Base-by-base conservation (phyloP, 768 basidiomycete species). In the Boletus huronensis region DNA sequence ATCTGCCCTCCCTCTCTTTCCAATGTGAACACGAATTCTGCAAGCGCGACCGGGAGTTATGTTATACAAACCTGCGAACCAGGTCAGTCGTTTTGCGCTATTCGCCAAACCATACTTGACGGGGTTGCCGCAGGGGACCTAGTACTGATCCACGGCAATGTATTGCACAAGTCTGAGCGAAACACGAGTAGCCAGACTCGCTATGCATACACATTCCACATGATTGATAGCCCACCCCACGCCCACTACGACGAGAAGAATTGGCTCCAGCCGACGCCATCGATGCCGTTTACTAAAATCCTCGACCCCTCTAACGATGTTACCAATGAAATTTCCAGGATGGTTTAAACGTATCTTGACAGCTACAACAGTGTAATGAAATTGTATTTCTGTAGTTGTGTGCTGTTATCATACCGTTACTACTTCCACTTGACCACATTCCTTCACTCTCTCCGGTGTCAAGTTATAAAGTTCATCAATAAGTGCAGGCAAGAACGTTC, bases 141-240 rank as follows among this genome's bases (percentile, higher is more conserved):
- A 2, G 93, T 98, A 0, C 72, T 98, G 16, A 98, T 99, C 32
- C 95, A 99, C 62, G 97, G 97, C 10, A 79, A 82, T 21, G 93
- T 98, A 2, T 73, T 97, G 56, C 97, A 99, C 74, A 93, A 93
- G 68, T 93, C 90, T 0, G 90, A 92, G 66, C 82, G 83, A 50
- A 99, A 99, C 69, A 80, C 79, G 1, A 92, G 90, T 50, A 75
- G 81, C 21, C 78, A 85, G 57, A 92, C 92, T 2, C 81, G 97
- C 52, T 91, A 85, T 59, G 95, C 95, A 28, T 99, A 98, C 68
- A 98, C 97, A 0, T 98, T 97, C 70, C 95, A 93, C 61, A 92
- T 93, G 90, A 86, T 93, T 45, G 91, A 96, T 64, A 86, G 80
- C 19, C 79, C 80, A 38, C 86, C 82, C 23, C 72, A 79, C 62